Conservation (phyloP, 2,329 filamentous ascomycete species). For the Paecilomyces niveus region DNA sequence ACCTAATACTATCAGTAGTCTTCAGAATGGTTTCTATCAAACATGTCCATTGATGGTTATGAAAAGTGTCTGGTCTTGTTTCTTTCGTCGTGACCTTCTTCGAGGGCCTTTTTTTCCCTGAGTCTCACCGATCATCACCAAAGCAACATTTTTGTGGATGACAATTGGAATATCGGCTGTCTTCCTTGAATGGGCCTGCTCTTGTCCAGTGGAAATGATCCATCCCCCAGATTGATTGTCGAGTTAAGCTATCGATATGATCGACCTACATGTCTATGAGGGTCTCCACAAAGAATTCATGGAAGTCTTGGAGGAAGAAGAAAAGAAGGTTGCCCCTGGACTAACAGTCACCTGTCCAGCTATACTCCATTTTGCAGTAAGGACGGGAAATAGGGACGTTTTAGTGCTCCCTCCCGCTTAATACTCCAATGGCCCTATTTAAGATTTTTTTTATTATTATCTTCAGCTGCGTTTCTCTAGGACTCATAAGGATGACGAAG, state of each 20-base stretch:
- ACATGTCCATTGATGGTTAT: slow-evolving; percentile 4
- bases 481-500: not conserved
- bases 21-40: slow-evolving; percentile 5
- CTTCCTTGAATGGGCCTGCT: slow-evolving; percentile 27
- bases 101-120: slow-evolving; percentile 28
- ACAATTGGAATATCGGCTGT: slow-evolving; percentile 27
- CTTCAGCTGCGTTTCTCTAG: too few species aligned
- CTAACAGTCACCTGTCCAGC: too few species aligned
- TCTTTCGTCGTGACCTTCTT: slow-evolving; percentile 16
- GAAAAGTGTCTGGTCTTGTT: not conserved
- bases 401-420: too few species aligned
- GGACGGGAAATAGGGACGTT: too few species aligned
- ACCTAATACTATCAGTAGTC: slow-evolving; percentile 13
- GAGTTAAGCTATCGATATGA: slow-evolving; percentile 9
- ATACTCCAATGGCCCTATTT: too few species aligned
- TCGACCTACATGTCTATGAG: slow-evolving; percentile 7
- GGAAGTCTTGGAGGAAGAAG: slow-evolving; percentile 13
- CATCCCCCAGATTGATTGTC: slow-evolving; percentile 22
- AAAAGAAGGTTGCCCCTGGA: too few species aligned
- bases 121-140: slow-evolving; percentile 31
- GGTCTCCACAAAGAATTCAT: slow-evolving; percentile 11
- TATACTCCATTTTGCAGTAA: too few species aligned
- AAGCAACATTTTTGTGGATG: slow-evolving; percentile 30
- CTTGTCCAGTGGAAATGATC: slow-evolving; percentile 20
- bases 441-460: too few species aligned